Conservation (phyloP, 148 eudicot species). For the Rhododendron molle region DNA sequence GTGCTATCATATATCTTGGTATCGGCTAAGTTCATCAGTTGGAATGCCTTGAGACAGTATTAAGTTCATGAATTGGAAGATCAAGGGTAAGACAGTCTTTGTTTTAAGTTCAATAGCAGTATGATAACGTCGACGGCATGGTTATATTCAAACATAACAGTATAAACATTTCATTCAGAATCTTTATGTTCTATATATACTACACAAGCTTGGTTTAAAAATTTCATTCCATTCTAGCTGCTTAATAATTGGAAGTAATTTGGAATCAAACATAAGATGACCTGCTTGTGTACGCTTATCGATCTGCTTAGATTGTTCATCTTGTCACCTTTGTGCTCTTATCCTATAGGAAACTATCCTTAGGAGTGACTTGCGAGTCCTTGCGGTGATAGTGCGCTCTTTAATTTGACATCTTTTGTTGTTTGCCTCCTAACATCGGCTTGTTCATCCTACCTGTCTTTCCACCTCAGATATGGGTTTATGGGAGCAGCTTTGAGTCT, state of each 20-base stretch:
- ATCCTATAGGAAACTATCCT: background rate
- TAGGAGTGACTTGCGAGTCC: background rate
- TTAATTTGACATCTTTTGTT: background rate
- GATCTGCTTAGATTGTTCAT: background rate
- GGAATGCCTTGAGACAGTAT: background rate
- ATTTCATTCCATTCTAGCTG: background rate
- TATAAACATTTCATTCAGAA: background rate
- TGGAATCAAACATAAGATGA: background rate
- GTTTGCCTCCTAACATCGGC: background rate
- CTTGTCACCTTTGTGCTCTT: background rate
- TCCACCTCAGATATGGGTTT: slow-evolving; percentile 64
- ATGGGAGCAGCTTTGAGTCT: slow-evolving; percentile 79
- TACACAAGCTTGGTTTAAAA: background rate
- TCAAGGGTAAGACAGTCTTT: background rate
- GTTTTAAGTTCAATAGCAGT: background rate
- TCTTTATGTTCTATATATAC: background rate
- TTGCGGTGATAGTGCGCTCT: background rate
- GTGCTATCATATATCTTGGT: background rate
- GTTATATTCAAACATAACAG: background rate
- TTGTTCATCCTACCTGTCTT: background rate
- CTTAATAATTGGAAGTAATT: background rate
- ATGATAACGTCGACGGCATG: background rate
- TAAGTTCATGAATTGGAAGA: background rate
- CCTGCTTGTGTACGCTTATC: background rate
- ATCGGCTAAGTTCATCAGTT: background rate